phyloP scores from a whole-genome alignment of 1,139 yeast species.

The Debaryomyces nepalensis region DNA sequence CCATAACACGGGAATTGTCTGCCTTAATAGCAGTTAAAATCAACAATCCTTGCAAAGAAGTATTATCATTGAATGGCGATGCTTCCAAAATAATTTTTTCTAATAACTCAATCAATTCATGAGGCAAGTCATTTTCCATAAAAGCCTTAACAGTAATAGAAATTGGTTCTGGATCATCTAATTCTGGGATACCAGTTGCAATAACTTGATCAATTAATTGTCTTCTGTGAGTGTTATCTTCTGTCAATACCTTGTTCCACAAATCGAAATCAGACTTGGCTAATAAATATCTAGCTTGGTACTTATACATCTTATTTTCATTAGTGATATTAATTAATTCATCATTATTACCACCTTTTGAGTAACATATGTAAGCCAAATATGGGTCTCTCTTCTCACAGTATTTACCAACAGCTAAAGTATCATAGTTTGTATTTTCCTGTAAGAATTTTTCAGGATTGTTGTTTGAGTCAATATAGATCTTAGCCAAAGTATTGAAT shows the following conservation, averaged over 20 bases:
- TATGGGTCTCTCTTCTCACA: conserved; percentile 99
- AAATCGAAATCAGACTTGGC: conserved; percentile 79
- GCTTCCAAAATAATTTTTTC: conserved; percentile 97
- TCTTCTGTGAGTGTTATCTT: conserved; percentile 84
- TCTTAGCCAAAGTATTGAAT: conserved; percentile 93
- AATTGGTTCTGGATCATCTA: conserved; percentile 93
- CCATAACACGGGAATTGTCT: conserved; percentile 81
- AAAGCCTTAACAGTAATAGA: conserved; percentile 96
- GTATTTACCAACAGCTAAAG: conserved; percentile 93
- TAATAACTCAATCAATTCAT: conserved; percentile 88
- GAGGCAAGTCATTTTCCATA: conserved; percentile 93
- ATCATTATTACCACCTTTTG: conserved; percentile 89
- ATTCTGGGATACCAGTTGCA: conserved; percentile 95
- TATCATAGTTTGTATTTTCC: conserved; percentile 88
- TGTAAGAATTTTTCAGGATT: conserved; percentile 95
- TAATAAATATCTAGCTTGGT: conserved; percentile 94
- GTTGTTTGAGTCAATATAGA: conserved; percentile 95
- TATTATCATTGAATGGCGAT: conserved; percentile 93
- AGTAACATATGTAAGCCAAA: conserved; percentile 95
- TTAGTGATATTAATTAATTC: conserved; percentile 91
- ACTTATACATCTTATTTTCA: conserved; percentile 97
- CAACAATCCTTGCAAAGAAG: conserved; percentile 90
- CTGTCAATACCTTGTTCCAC: conserved; percentile 79
- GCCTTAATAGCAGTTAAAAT: conserved; percentile 95
- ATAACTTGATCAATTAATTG: conserved; percentile 92